A percentile compares a stretch with the other conserved stretches of the same genome.
Conservation (phyloP, 495 filamentous ascomycete genomes). For the Aspergillus diversus region DNA sequence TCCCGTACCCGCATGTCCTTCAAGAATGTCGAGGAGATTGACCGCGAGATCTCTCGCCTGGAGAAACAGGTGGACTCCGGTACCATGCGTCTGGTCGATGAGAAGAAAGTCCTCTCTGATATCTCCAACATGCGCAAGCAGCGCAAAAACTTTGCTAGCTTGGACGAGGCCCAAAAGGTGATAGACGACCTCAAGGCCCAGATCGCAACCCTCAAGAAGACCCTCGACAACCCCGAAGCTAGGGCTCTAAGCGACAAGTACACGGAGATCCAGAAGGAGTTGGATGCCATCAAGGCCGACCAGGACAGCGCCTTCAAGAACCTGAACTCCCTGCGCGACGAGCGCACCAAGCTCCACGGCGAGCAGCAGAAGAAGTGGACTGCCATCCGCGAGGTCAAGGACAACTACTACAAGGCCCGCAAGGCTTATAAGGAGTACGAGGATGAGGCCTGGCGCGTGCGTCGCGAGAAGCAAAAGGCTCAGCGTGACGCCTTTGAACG, state of each 20-base stretch:
- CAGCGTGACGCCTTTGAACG: conserved; percentile 76
- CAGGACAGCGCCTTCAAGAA: conserved; percentile 86
- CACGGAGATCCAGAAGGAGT: conserved; percentile 76
- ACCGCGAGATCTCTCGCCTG: conserved; percentile 75
- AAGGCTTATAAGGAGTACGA: conserved; percentile 81
- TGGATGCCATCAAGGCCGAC: conserved; percentile 86
- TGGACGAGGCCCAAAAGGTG: conserved; percentile 78
- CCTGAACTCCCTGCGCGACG: conserved; percentile 83
- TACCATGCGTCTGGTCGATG: conserved; percentile 90
- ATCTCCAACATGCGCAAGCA: conserved; percentile 81
- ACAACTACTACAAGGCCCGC: conserved; percentile 76
- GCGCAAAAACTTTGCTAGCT: conserved; percentile 83
- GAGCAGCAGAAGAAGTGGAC: conserved; percentile 84
- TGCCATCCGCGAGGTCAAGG: conserved; percentile 80
- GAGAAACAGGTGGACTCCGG: conserved; percentile 84
- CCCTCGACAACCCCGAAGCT: conserved; percentile 87
- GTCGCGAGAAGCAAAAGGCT: conserved; percentile 76
- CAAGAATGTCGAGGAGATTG: conserved; percentile 86
- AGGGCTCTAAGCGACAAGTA: conserved; percentile 86
- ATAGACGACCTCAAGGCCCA: conserved; percentile 85
- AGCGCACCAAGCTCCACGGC: conserved; percentile 76
- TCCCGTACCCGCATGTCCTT: conserved; percentile 75
- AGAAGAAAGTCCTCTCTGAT: conserved; percentile 89
- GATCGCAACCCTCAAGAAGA: conserved; percentile 82
- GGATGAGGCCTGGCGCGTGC: conserved; percentile 70